These are phyloP conservation scores for Protomyces arabidopsidicola DNA, from an alignment of 1,139 yeast species.

Conservation along the genomic window DNA sequence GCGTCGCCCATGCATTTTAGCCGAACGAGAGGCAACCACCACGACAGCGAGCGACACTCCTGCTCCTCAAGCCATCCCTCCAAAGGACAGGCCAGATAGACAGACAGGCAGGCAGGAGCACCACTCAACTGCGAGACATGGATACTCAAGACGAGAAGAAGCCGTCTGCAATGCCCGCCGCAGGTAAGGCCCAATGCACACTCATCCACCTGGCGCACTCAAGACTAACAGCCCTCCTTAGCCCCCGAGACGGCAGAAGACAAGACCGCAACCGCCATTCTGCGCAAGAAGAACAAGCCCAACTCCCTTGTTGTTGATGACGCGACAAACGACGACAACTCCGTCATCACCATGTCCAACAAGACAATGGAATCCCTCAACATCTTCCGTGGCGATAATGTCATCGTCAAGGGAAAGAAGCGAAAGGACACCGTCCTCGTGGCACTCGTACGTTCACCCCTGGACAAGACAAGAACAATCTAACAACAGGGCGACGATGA, in stretches of 20 bases:
- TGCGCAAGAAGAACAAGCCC: slow-evolving; percentile 96
- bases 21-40: too few species aligned
- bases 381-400: slow-evolving; percentile 96
- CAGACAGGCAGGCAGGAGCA: too few species aligned
- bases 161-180: slow-evolving; percentile 21
- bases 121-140: background rate
- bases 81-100: too few species aligned
- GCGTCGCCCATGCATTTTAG: too few species aligned
- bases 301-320: slow-evolving; percentile 89
- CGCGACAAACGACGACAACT: slow-evolving; percentile 94
- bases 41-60: too few species aligned
- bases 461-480: background rate
- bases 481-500: slow-evolving; percentile 71
- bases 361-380: slow-evolving; percentile 93
- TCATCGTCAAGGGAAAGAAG: slow-evolving; percentile 94
- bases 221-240: background rate
- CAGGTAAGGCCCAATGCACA: slow-evolving; percentile 1
- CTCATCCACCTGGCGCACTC: background rate
- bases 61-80: too few species aligned
- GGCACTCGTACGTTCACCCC: slow-evolving; percentile 48
- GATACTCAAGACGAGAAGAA: slow-evolving; percentile 1
- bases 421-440: slow-evolving; percentile 97
- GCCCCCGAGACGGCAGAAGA: slow-evolving; percentile 24
- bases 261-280: slow-evolving; percentile 76
- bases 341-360: slow-evolving; percentile 89